Percentiles rank a stretch among this genome's conserved stretches.
phyloP scores from a whole-genome alignment of 352 stramenopile species.

The Globisporangium spinosum region DNA sequence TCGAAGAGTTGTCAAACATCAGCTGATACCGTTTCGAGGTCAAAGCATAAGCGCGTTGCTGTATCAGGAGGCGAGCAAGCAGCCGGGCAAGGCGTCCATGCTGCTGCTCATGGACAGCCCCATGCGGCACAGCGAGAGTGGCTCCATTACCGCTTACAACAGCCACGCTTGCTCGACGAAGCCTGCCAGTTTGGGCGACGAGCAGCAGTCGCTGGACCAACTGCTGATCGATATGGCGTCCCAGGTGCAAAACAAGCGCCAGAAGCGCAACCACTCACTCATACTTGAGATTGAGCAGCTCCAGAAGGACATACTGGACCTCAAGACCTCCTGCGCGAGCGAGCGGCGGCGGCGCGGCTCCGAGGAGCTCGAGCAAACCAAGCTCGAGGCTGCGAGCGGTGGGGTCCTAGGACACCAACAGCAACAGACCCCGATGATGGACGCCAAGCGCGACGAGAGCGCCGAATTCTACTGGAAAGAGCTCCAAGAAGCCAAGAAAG shows the following conservation, averaged over 20 bases:
- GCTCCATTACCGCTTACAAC: neutral
- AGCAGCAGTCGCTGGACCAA: constrained; percentile 25
- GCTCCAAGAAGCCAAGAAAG: constrained; percentile 48
- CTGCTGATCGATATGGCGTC: constrained; percentile 63
- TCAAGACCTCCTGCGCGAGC: constrained; percentile 37
- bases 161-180: neutral
- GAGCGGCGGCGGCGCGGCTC: constrained; percentile 14
- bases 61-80: neutral
- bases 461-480: constrained; percentile 54
- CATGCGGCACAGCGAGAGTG: neutral
- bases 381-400: neutral
- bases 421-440: neutral
- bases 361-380: constrained; percentile 9
- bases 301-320: constrained; percentile 52
- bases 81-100: neutral
- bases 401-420: neutral
- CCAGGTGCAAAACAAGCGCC: constrained; percentile 56
- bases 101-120: constrained; percentile 20
- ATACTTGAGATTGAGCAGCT: constrained; percentile 68
- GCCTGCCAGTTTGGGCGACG: neutral
- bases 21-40: neutral
- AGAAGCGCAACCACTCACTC: constrained; percentile 56
- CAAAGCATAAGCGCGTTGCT: constrained; percentile 8
- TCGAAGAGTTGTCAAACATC: no score
- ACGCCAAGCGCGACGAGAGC: constrained; percentile 20